Evolutionary conservation across 352 stramenopile species (phyloP).

Genomic region (Pilasporangium apinafurcum): DNA sequence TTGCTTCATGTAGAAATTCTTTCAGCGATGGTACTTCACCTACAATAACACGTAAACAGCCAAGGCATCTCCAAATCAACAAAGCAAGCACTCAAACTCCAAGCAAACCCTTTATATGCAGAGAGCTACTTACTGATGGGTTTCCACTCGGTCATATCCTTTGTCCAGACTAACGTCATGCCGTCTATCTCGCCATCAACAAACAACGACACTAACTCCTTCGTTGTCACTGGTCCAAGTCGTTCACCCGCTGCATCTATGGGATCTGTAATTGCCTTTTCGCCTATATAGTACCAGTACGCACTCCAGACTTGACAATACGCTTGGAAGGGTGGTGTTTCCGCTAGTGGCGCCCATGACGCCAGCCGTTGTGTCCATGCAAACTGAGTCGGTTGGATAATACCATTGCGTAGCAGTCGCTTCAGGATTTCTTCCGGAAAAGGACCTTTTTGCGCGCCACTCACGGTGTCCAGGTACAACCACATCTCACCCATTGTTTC

Average conservation of each 20-base stretch:
- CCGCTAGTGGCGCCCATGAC: slow-evolving; percentile 44
- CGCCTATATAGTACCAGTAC: slow-evolving; percentile 64
- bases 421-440: slow-evolving; percentile 53
- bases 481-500: too few species aligned
- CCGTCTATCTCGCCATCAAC: slow-evolving; percentile 60
- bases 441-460: slow-evolving; percentile 61
- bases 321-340: slow-evolving; percentile 33
- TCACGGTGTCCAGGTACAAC: slow-evolving; percentile 69
- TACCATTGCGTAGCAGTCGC: slow-evolving; percentile 51
- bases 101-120: background rate
- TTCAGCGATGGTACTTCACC: slow-evolving; percentile 52
- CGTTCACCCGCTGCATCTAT: slow-evolving; percentile 10
- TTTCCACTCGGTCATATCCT: slow-evolving; percentile 44
- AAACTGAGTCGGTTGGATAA: slow-evolving; percentile 55
- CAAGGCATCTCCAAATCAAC: too few species aligned
- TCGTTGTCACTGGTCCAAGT: slow-evolving; percentile 37
- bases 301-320: slow-evolving; percentile 53
- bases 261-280: too few species aligned
- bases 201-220: slow-evolving; percentile 53
- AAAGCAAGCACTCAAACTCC: background rate
- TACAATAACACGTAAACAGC: slow-evolving; percentile 10
- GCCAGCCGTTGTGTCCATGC: slow-evolving; percentile 63
- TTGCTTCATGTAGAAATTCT: slow-evolving; percentile 67
- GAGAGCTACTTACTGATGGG: slow-evolving; percentile 25
- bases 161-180: slow-evolving; percentile 65